These are phyloP conservation scores for Phytomonas sp. DNA, from an alignment of 208 protist genomes.

Conservation along the genomic window DNA sequence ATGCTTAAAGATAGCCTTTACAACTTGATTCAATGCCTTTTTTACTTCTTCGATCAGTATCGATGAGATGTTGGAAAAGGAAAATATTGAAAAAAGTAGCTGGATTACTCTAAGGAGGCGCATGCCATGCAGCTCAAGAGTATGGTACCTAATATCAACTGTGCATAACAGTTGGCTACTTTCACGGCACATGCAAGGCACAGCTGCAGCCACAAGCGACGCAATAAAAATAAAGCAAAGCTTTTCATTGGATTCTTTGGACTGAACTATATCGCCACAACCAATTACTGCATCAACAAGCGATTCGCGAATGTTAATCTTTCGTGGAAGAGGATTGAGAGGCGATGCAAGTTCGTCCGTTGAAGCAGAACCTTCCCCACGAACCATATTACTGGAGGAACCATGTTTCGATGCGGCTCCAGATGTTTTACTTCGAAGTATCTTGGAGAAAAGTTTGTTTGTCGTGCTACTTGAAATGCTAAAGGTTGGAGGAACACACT, in stretches of 20 bases:
- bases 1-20: conserved; percentile 49
- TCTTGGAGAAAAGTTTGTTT: conserved; percentile 36
- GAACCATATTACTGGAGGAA: neutral
- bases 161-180: conserved; percentile 12
- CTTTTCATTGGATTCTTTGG: conserved; percentile 43
- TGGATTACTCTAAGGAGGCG: conserved; percentile 36
- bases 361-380: conserved; percentile 1
- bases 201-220: conserved; percentile 43
- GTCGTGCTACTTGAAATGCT: neutral
- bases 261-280: conserved; percentile 20
- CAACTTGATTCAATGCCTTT: conserved; percentile 35
- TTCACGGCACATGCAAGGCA: conserved; percentile 30
- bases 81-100: conserved; percentile 40
- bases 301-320: conserved; percentile 32
- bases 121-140: conserved; percentile 32
- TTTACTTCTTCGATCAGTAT: conserved; percentile 39
- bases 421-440: conserved; percentile 25
- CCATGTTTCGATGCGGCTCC: neutral
- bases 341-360: neutral
- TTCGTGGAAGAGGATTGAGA: conserved; percentile 12
- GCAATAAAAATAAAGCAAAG: conserved; percentile 50
- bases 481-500: neutral
- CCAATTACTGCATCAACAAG: conserved; percentile 61
- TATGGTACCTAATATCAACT: conserved; percentile 18
- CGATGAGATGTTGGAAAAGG: conserved; percentile 22